phyloP scores from a whole-genome alignment of 129 eudicot genomes.

The Dittrichia graveolens region DNA sequence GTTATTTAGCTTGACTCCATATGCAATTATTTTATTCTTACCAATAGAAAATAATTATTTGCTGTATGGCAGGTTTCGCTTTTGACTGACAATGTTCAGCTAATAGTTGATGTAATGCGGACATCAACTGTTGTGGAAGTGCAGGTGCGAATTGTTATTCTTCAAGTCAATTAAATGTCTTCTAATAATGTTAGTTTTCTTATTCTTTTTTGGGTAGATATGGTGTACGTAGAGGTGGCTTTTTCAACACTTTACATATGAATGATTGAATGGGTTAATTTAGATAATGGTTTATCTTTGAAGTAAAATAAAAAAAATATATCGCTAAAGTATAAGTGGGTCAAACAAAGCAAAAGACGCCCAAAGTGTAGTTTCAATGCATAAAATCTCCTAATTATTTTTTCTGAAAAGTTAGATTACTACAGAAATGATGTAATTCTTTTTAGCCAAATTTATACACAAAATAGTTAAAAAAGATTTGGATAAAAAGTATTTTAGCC shows the following conservation, averaged over 20 bases:
- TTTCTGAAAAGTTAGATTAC: neutral
- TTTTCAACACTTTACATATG: neutral
- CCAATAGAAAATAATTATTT: neutral
- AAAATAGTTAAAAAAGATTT: neutral
- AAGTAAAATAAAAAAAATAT: neutral
- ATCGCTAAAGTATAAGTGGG: neutral
- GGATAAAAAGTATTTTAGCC: neutral
- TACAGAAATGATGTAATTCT: neutral
- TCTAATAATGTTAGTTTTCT: neutral
- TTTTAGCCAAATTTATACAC: neutral
- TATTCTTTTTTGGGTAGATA: neutral
- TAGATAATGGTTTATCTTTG: neutral
- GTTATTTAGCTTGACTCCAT: neutral
- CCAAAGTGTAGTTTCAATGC: neutral
- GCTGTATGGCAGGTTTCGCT: constrained; percentile 45
- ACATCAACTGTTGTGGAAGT: constrained; percentile 58
- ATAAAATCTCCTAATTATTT: neutral
- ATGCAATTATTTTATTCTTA: neutral
- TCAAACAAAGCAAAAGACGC: no score
- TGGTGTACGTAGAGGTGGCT: neutral
- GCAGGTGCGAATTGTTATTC: constrained; percentile 42
- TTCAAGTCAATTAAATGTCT: constrained; percentile 3
- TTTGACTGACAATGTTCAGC: constrained; percentile 52
- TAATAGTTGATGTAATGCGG: constrained; percentile 53
- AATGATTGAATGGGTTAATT: neutral